Evolutionary conservation across 495 filamentous ascomycete species (phyloP), one percentile per base, ranked within the genome.

Genomic region (Tuber calosporum): DNA sequence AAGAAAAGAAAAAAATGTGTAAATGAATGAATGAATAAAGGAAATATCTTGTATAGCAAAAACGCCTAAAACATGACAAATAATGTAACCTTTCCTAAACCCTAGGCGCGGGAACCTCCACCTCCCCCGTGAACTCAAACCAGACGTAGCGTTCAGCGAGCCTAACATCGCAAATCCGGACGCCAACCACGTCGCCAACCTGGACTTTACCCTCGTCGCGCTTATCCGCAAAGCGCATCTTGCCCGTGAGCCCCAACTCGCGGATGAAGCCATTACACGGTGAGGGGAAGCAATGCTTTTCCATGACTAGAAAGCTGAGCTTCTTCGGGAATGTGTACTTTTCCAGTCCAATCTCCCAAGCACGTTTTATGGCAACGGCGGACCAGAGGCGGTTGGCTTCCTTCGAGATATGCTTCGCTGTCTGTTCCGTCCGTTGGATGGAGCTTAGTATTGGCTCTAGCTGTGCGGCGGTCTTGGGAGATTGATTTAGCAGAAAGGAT

Each of bases 341-440:
- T 79, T 78, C 11, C 83, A 83, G 70, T 84, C 86, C 69, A 7
- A 36, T 62, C 22, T 76, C 76, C 34, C 75, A 37, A 19, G 79
- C 72, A 38, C 74, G 68, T 13, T 71, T 81, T 81, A 87, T 72
- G 82, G 72, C 66, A 82, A 90, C 88, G 34, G 87, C 84, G 17
- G 87, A 84, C 91, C 91, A 97, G 78, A 87, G 87, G 30, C 83
- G 82, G 17, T 80, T 77, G 0, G 86, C 84, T 66, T 79, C 79
- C 0, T 67, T 73, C 37, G 84, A 82, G n/a, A 84, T 79, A 1
- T 79, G 76, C 15, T 74, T 80, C 41, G 87, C 81, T 8, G 74
- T 77, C 77, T 72, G 76, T 75, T 79, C 82, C 74, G 70, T 83
- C 68, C 76, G 80, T n/a, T 81, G 76, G 7, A 83, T 69, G 40